Evolutionary conservation across 495 filamentous ascomycete genomes (phyloP).

Genomic region (Poronia punctata): DNA sequence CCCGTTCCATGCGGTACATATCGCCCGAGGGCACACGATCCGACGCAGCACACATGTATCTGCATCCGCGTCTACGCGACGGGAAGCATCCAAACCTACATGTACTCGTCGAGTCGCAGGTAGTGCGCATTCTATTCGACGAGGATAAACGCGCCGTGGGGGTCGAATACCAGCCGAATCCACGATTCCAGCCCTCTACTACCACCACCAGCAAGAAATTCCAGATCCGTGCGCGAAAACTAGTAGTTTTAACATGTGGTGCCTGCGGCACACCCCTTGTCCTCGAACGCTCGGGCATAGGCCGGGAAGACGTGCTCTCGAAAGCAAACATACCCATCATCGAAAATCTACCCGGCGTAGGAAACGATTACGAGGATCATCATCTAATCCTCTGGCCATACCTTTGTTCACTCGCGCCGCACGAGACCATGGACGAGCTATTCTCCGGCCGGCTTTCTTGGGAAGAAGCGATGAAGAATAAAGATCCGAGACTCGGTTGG

Average conservation of each 20-base stretch:
- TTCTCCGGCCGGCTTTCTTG: conserved; percentile 13
- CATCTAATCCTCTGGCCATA: conserved; percentile 28
- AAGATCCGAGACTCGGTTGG: conserved; percentile 35
- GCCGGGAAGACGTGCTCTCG: conserved; percentile 30
- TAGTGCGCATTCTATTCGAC: conserved; percentile 47
- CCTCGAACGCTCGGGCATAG: conserved; percentile 58
- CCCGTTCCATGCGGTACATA: conserved; percentile 24
- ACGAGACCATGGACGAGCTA: conserved; percentile 33
- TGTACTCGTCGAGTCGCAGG: conserved; percentile 43
- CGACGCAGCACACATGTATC: conserved; percentile 36
- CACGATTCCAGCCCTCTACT: conserved; percentile 13
- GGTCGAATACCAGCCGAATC: conserved; percentile 37
- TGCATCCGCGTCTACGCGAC: conserved; percentile 40
- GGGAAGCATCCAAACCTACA: conserved; percentile 44
- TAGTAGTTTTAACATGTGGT: conserved; percentile 55
- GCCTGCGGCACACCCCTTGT: conserved; percentile 47
- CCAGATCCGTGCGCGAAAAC: conserved; percentile 38
- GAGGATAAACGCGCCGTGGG: conserved; percentile 35
- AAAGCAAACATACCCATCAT: conserved; percentile 26
- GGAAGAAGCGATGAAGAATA: conserved; percentile 16
- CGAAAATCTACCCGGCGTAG: conserved; percentile 42
- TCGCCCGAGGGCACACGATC: conserved; percentile 40
- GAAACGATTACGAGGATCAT: conserved; percentile 46
- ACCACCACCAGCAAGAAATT: conserved; percentile 13
- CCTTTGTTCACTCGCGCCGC: conserved; percentile 19